Evolutionary conservation across 73 alveolate genomes (phyloP), one percentile per base, ranked within the genome.

Genomic region (Halteria grandinella): DNA sequence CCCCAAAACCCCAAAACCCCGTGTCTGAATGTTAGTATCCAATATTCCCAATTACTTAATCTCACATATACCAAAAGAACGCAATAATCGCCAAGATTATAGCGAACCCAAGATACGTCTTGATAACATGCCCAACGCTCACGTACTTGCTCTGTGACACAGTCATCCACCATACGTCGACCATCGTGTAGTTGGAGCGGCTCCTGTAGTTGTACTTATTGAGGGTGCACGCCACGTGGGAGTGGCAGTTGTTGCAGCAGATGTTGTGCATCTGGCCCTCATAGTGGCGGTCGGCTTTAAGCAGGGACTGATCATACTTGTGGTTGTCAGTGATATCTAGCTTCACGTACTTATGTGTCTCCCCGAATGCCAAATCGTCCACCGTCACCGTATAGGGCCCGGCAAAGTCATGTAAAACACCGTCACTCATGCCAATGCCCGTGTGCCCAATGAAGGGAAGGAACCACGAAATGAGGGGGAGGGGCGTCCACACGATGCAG

Each of bases 301-400:
- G 79, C 11, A 92, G 60, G 36, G 82, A 55, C 28, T 48, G 47
- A 63, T 92, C 93, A 74, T 89, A 92, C 33, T 80, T 75, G n/a
- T 14, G 58, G 21, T 54, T 40, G 48, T 77, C 89, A 37, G 41
- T 55, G 33, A 75, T 36, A 18, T 93, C 78, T n/a, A 91, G 89
- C 17, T 49, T 84, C 25, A 88, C 92, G 77, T 86, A 80, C 80
- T 94, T 95, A 29, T 84, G 74, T 23, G 99, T 97, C 79, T 79
- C 80, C 17, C 99, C 99, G 75, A 95, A 95, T 0, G 96, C 95
- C 89, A 95, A 80, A 45, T 95, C 95, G 69, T 94, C 99, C n/a
- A 90, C 75, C 17, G 96, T 55, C 15, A 95, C 86, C 50, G 40
- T 71, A 64, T 91, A 94, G n/a, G 99, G 97, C n/a, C 98, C 98